Evolutionary conservation across 129 eudicot species (phyloP).

Genomic region (Sambucus nigra): DNA sequence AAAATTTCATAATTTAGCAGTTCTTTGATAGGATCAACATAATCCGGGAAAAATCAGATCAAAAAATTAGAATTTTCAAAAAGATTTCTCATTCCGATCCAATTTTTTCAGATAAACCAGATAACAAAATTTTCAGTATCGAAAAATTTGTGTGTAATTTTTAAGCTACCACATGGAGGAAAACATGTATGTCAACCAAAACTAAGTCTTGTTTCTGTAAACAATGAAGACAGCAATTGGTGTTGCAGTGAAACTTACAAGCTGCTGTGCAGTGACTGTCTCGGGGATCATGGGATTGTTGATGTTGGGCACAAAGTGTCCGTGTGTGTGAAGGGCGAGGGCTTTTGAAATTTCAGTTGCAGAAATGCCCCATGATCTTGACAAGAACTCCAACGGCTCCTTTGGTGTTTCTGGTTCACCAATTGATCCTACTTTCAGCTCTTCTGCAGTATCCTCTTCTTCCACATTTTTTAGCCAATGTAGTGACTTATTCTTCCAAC

Average conservation of each 20-base stretch:
- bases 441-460: constrained; percentile 13
- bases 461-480: constrained; percentile 20
- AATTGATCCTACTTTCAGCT: constrained; percentile 19
- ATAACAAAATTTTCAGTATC: no score
- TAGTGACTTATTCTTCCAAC: constrained; percentile 23
- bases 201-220: no score
- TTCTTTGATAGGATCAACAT: no score
- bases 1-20: no score
- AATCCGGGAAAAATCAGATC: no score
- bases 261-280: constrained; percentile 23
- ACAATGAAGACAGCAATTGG: constrained; percentile 14
- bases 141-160: no score
- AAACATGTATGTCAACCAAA: no score
- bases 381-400: constrained; percentile 87
- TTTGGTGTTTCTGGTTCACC: constrained; percentile 64
- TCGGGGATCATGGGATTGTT: constrained; percentile 31
- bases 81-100: no score
- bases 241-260: constrained; percentile 25
- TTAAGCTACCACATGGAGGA: no score
- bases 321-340: constrained; percentile 26
- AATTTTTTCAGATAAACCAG: no score
- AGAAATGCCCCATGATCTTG: constrained; percentile 86
- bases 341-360: constrained; percentile 72
- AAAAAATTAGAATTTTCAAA: no score
- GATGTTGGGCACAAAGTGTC: constrained; percentile 15